Percentiles rank a stretch among this genome's conserved stretches.
These are phyloP conservation scores for Atalantia buxifolia DNA, from an alignment of 345 rosid species.

Conservation along the genomic window DNA sequence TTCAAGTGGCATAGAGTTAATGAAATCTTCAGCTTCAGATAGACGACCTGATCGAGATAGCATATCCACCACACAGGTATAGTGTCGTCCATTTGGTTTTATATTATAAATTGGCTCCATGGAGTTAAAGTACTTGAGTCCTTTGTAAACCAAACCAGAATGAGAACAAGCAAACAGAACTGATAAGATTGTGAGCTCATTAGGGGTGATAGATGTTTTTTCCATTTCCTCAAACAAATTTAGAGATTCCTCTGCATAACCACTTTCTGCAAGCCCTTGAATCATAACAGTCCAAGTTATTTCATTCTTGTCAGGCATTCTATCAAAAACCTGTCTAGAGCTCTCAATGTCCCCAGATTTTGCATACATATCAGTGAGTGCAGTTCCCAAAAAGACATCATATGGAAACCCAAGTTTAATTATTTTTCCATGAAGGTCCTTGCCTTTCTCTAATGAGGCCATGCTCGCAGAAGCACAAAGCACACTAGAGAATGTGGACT, in stretches of 20 bases:
- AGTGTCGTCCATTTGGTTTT: slow-evolving; percentile 43
- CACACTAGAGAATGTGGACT: slow-evolving; percentile 46
- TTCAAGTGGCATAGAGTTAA: slow-evolving; percentile 45
- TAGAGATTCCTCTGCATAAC: slow-evolving; percentile 43
- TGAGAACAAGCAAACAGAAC: slow-evolving; percentile 63
- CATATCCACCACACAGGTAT: slow-evolving; percentile 56
- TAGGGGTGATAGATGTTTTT: slow-evolving; percentile 28
- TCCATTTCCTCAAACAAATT: slow-evolving; percentile 44
- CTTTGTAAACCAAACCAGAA: slow-evolving; percentile 45
- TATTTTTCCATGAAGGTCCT: slow-evolving; percentile 50
- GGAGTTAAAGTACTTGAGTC: slow-evolving; percentile 35
- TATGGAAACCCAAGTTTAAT: slow-evolving; percentile 37
- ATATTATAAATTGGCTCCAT: slow-evolving; percentile 42
- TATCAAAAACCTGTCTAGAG: slow-evolving; percentile 36
- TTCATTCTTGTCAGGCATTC: slow-evolving; percentile 41
- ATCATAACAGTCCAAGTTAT: slow-evolving; percentile 53
- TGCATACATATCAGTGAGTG: slow-evolving; percentile 60
- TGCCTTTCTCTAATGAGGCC: slow-evolving; percentile 49
- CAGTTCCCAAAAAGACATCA: slow-evolving; percentile 47
- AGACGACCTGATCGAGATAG: slow-evolving; percentile 56
- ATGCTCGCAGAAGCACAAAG: slow-evolving; percentile 45
- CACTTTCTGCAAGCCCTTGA: slow-evolving; percentile 58
- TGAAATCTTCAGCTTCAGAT: slow-evolving; percentile 51
- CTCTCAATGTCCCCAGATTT: slow-evolving; percentile 54
- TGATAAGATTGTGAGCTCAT: slow-evolving; percentile 41